A percentile compares a stretch with the other conserved stretches of the same genome.
phyloP scores from a whole-genome alignment of 257 asterid species.

The Solanum dulcamara region DNA sequence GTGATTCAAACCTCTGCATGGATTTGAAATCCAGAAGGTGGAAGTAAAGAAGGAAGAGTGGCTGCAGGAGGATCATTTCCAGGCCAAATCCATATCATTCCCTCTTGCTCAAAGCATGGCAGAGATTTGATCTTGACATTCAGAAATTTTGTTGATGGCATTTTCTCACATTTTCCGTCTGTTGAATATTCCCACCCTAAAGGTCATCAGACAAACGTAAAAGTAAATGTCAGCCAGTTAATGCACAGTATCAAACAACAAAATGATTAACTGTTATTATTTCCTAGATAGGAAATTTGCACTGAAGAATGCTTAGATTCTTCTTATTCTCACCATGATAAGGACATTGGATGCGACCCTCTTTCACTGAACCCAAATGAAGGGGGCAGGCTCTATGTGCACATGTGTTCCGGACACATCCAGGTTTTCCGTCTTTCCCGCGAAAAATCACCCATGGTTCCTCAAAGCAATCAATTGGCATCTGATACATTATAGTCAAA shows the following conservation, averaged over 20 bases:
- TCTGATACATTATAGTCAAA: conserved; percentile 23
- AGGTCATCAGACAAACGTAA: conserved; percentile 6
- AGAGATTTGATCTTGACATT: conserved; percentile 64
- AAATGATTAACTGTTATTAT: not conserved
- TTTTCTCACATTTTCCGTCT: conserved; percentile 84
- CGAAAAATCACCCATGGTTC: conserved; percentile 96
- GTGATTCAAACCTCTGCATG: conserved; percentile 71
- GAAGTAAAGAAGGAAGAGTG: conserved; percentile 60
- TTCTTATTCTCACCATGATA: conserved; percentile 62
- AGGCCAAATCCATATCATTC: conserved; percentile 97
- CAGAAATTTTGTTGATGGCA: conserved; percentile 79
- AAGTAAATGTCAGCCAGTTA: not conserved
- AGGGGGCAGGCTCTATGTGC: conserved; percentile 99
- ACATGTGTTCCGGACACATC: conserved; percentile 84
- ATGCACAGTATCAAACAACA: not conserved
- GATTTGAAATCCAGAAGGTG: conserved; percentile 83
- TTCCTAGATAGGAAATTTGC: not conserved
- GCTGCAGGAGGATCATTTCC: conserved; percentile 83
- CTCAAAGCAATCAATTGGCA: conserved; percentile 89
- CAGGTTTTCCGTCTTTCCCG: conserved; percentile 86
- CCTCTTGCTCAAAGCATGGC: conserved; percentile 94
- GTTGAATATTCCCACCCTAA: conserved; percentile 95
- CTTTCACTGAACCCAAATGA: conserved; percentile 80
- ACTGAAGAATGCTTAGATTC: not conserved
- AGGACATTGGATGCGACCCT: conserved; percentile 93